Evolutionary conservation across 2,329 filamentous ascomycete species (phyloP).

Genomic region (Fusarium decemcellulare): DNA sequence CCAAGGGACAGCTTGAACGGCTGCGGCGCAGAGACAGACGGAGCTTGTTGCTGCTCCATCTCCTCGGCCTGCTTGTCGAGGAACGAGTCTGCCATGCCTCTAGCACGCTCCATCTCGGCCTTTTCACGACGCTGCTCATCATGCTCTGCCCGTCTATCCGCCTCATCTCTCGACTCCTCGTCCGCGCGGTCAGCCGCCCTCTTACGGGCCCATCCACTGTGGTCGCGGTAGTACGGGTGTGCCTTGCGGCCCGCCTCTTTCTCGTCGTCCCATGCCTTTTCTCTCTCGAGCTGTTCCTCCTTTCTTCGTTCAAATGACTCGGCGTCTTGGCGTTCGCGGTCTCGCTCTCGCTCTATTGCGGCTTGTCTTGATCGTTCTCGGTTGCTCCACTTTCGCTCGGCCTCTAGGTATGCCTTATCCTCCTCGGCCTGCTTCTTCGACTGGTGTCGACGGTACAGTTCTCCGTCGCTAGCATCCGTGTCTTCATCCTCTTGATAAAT

Average conservation of each 20-base stretch:
- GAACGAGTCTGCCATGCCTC: conserved; percentile 92
- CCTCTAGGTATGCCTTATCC: conserved; percentile 86
- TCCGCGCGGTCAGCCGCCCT: conserved; percentile 80
- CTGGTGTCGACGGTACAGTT: conserved; percentile 81
- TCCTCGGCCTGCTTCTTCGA: conserved; percentile 81
- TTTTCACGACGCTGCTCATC: conserved; percentile 79
- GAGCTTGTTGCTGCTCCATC: conserved; percentile 67
- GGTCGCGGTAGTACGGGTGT: conserved; percentile 90
- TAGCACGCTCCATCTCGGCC: conserved; percentile 82
- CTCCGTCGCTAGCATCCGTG: conserved; percentile 87
- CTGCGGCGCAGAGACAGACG: conserved; percentile 70
- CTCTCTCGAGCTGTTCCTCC: conserved; percentile 75
- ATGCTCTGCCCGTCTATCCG: conserved; percentile 84
- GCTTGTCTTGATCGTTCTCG: conserved; percentile 87
- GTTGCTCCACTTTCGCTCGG: conserved; percentile 92
- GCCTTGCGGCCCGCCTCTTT: conserved; percentile 80
- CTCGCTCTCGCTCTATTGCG: conserved; percentile 87
- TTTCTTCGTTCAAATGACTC: conserved; percentile 76
- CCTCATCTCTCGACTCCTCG: conserved; percentile 84
- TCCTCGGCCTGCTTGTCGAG: conserved; percentile 87
- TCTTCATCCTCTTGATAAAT: conserved; percentile 85
- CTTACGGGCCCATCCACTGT: conserved; percentile 86
- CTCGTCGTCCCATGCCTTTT: conserved; percentile 89
- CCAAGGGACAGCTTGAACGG: conserved; percentile 95
- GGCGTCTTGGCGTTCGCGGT: conserved; percentile 82